Percentiles rank a stretch among this genome's conserved stretches.
Conservation (phyloP, 2,329 filamentous ascomycete species). For the Talaromyces sp. region DNA sequence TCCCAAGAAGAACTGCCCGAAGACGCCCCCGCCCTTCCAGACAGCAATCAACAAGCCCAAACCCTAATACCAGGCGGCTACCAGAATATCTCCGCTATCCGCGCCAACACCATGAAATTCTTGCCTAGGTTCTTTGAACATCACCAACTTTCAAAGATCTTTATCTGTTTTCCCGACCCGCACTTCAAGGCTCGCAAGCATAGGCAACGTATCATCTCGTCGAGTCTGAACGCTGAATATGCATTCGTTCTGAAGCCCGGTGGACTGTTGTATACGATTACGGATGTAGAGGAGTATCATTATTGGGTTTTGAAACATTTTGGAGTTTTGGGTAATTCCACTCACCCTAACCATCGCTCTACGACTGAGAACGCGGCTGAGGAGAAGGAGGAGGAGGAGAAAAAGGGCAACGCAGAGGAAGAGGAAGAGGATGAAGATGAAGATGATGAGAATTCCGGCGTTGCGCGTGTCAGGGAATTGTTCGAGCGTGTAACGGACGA, state of each 20-base stretch:
- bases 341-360: too few species aligned
- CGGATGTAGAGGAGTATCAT: constrained; percentile 91
- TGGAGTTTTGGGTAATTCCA: constrained; percentile 25
- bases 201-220: constrained; percentile 90
- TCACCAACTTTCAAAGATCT: constrained; percentile 80
- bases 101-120: constrained; percentile 98
- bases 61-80: constrained; percentile 50
- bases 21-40: constrained; percentile 17
- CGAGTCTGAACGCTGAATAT: constrained; percentile 87
- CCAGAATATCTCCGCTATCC: constrained; percentile 83
- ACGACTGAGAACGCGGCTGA: neutral
- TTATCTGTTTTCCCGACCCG: constrained; percentile 96
- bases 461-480: constrained; percentile 57
- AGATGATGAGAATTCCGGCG: constrained; percentile 58
- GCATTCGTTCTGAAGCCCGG: constrained; percentile 80
- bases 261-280: constrained; percentile 91
- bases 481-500: constrained; percentile 68
- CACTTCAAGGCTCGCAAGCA: constrained; percentile 98
- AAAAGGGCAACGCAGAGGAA: constrained; percentile 65
- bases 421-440: constrained; percentile 75
- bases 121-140: constrained; percentile 93
- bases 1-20: constrained; percentile 12
- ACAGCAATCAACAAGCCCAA: constrained; percentile 14
- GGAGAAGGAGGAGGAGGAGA: constrained; percentile 39
- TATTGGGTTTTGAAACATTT: constrained; percentile 91